phyloP scores from a whole-genome alignment of 177 flowering plant genomes.

The Vitis hybrid region DNA sequence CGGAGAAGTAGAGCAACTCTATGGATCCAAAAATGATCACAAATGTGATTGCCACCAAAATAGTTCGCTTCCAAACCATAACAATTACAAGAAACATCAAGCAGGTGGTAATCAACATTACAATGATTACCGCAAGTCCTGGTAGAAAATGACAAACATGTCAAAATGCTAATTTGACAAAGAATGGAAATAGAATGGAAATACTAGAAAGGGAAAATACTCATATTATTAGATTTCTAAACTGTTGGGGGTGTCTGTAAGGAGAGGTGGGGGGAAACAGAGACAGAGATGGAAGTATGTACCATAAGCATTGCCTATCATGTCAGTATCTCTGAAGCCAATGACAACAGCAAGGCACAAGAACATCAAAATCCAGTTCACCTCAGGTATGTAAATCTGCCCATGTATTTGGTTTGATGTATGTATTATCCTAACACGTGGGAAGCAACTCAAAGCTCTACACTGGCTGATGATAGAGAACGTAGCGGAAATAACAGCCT shows the following conservation, averaged over 20 bases:
- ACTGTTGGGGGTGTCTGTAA: neutral
- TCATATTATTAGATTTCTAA: no score
- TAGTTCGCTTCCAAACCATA: conserved; percentile 35
- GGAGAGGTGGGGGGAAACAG: neutral
- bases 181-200: neutral
- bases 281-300: conserved; percentile 3
- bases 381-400: conserved; percentile 73
- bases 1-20: conserved; percentile 43
- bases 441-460: conserved; percentile 66
- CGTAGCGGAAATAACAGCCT: conserved; percentile 70
- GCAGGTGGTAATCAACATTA: conserved; percentile 53
- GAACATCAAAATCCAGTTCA: conserved; percentile 64
- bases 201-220: no score
- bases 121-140: conserved; percentile 50
- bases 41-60: conserved; percentile 29
- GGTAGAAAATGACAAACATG: conserved; percentile 1
- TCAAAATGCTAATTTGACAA: neutral
- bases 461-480: conserved; percentile 71
- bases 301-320: conserved; percentile 73
- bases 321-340: conserved; percentile 48
- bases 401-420: conserved; percentile 61
- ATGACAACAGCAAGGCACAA: conserved; percentile 45
- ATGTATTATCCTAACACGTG: conserved; percentile 62
- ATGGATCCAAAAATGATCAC: conserved; percentile 38
- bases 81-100: conserved; percentile 44